Percentiles rank a stretch among this genome's conserved stretches.
phyloP scores from a whole-genome alignment of 257 asterid genomes.

The Primulina tabacum region DNA sequence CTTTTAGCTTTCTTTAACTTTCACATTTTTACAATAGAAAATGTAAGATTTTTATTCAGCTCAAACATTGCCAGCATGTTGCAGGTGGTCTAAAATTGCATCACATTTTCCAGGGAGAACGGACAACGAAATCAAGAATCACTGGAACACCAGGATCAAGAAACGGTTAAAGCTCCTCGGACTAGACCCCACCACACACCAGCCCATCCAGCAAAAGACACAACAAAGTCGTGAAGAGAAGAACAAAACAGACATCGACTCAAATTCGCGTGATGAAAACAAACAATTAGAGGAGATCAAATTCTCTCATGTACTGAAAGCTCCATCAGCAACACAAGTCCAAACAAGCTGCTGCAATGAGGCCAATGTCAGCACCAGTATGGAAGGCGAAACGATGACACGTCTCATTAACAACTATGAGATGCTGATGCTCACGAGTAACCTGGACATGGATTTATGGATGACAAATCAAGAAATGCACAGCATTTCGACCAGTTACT shows the following conservation, averaged over 20 bases:
- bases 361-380: conserved; percentile 8
- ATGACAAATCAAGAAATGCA: conserved; percentile 17
- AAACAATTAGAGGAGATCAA: conserved; percentile 1
- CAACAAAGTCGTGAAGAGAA: conserved; percentile 16
- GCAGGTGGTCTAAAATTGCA: conserved; percentile 78
- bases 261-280: neutral
- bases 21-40: too few species aligned
- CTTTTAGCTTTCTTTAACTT: neutral
- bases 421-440: conserved; percentile 17
- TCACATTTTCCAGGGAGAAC: conserved; percentile 69
- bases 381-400: conserved; percentile 6
- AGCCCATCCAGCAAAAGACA: conserved; percentile 29
- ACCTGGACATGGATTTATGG: conserved; percentile 27
- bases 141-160: conserved; percentile 76
- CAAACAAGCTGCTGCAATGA: conserved; percentile 10
- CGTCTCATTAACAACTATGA: conserved; percentile 20
- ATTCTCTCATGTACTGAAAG: neutral
- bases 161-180: conserved; percentile 48
- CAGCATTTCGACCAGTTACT: conserved; percentile 14
- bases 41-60: too few species aligned
- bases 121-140: conserved; percentile 66
- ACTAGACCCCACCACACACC: conserved; percentile 48
- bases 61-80: neutral
- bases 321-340: conserved; percentile 2
- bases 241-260: neutral